Evolutionary conservation across 176 grass and related monocot genomes (phyloP), one percentile per base, ranked within the genome.

Genomic region (Cymbopogon citratus): DNA sequence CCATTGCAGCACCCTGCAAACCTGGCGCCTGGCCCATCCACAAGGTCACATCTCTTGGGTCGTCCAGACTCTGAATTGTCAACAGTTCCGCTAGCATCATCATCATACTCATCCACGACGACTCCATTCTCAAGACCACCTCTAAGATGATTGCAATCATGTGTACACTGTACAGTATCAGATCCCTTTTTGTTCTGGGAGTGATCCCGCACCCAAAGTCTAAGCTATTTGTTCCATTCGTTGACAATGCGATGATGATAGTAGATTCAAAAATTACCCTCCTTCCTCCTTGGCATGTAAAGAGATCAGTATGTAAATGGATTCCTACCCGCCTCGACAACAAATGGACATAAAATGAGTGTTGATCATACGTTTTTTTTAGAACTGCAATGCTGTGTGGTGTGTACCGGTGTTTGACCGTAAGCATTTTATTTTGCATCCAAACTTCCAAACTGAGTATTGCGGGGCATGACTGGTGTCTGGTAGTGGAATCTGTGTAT

Each of bases 201-300:
- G 26, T 11, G 2, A 26, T 29, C 23, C 44, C 38, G 31, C 56
- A 29, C 71, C 46, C n/a, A 12, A 35, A 54, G 23, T 29, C 14
- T 71, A 51, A 75, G 75, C 60, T 83, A 90, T 90, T 87, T 54
- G 49, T 83, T 90, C 83, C 61, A 87, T 90, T 87, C 66, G 51
- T 90, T 87, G 49, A 87, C 69, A 83, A 63, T 83, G 23, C 21
- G 28, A 85, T 51, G 33, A 62, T 84, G 33, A 67, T 79, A 16
- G 60, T 84, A 83, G 88, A 69, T 86, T 62, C 29, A 54, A 41
- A 66, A 60, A 60, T 79, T 68, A 71, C 77, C 51, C 25, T 6
- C 13, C 4, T 63, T 4, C 24, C 9, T 5, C 12, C 34, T 26
- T 45, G 6, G 57, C 29, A 73, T 86, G 68, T 63, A 83, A 75